phyloP scores from a whole-genome alignment of 1,284 basidiomycete species.

The Entoloma clypeatum region DNA sequence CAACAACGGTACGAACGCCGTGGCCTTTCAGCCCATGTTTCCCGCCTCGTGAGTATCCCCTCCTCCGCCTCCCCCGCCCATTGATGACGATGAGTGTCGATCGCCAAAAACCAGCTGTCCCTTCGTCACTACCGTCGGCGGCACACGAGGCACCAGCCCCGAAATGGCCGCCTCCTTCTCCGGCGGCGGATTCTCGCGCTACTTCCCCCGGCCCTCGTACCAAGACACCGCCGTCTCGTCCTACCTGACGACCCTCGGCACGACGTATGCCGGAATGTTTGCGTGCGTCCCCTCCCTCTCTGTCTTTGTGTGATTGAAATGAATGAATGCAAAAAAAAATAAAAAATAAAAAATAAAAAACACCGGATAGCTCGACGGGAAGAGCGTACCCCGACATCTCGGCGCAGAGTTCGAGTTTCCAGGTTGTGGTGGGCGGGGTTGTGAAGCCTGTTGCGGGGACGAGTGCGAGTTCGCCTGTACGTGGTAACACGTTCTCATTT shows the following conservation, averaged over 20 bases:
- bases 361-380: slow-evolving; percentile 42
- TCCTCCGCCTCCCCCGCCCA: slow-evolving; percentile 16
- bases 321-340: too few relatives aligned
- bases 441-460: slow-evolving; percentile 49
- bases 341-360: too few relatives aligned
- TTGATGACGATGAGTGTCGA: not conserved
- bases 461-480: slow-evolving; percentile 55
- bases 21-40: slow-evolving; percentile 64
- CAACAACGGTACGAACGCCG: slow-evolving; percentile 51
- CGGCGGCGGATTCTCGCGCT: slow-evolving; percentile 66
- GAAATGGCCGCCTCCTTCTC: slow-evolving; percentile 58
- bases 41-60: slow-evolving; percentile 65
- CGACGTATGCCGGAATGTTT: slow-evolving; percentile 48
- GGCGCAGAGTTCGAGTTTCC: slow-evolving; percentile 59
- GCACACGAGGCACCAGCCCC: slow-evolving; percentile 47
- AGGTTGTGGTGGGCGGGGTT: slow-evolving; percentile 51
- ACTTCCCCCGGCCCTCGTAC: slow-evolving; percentile 55
- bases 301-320: slow-evolving; percentile 2
- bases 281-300: slow-evolving; percentile 38
- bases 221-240: slow-evolving; percentile 50
- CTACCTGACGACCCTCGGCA: slow-evolving; percentile 52
- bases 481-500: slow-evolving; percentile 20
- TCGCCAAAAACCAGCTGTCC: slow-evolving; percentile 42
- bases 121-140: slow-evolving; percentile 64
- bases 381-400: slow-evolving; percentile 69